Conservation (phyloP, 257 asterid species). For the Verbena officinalis region DNA sequence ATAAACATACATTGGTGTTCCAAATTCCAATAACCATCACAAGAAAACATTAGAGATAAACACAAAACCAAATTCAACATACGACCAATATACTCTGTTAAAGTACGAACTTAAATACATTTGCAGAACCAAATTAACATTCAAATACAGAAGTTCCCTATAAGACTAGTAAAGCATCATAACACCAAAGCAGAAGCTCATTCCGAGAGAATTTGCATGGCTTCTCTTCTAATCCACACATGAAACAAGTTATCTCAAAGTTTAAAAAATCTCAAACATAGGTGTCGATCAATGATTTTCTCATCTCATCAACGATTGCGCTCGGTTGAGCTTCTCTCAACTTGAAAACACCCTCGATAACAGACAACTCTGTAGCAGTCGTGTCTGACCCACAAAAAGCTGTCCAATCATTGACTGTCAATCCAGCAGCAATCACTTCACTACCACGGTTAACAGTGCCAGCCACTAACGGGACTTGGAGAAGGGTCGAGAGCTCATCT, state of each 20-base stretch:
- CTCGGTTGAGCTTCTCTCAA: conserved; percentile 86
- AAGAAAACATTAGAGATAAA: too few species aligned
- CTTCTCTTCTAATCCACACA: not conserved
- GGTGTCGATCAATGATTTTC: conserved; percentile 80
- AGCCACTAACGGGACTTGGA: conserved; percentile 88
- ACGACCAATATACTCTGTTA: too few species aligned
- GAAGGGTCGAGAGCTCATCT: conserved; percentile 88
- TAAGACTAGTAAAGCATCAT: too few species aligned
- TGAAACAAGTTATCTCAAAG: not conserved
- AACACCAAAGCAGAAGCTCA: not conserved
- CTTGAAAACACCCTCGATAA: conserved; percentile 81
- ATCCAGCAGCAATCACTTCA: conserved; percentile 79
- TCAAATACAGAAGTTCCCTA: too few species aligned
- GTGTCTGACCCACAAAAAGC: conserved; percentile 96
- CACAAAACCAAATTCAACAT: too few species aligned
- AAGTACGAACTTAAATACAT: too few species aligned
- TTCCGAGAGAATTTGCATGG: not conserved
- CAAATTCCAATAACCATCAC: too few species aligned
- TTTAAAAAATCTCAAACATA: conserved; percentile 48
- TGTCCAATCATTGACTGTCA: conserved; percentile 86
- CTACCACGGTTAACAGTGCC: conserved; percentile 94
- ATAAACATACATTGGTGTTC: too few species aligned
- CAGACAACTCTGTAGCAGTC: conserved; percentile 89
- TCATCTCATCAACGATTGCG: conserved; percentile 83
- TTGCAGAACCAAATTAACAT: too few species aligned